Base-by-base conservation (phyloP, 345 rosid genomes). In the Punica granatum region DNA sequence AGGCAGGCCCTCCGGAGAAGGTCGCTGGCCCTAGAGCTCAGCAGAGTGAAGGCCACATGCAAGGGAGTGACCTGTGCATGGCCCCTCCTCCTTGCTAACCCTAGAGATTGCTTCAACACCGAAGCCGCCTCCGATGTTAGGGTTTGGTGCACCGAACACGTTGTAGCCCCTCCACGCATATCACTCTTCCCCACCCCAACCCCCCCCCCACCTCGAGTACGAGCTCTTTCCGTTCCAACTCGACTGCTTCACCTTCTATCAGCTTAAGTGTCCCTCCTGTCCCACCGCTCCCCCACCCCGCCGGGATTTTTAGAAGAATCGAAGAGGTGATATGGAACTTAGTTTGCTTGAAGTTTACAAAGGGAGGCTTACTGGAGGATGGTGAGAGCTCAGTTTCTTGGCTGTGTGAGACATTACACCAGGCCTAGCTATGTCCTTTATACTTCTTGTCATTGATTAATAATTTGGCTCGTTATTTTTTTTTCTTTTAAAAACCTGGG, bases 21-120 rank as follows among this genome's bases (percentile, higher is more conserved):
- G 25, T 84, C 65, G 15, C 48, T 83, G 2, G 82, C 74, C 69
- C 84, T 76, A 41, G 88, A 70, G 33, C 84, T 65, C 49, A 89
- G 79, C 75, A 89, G 77, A 60, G 96, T 87, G 66, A 78, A 81
- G 13, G 90, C 92, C 1, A 89, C 90, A 69, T 89, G 96, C 53
- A 77, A 61, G 51, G 72, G 72, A 34, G 72, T 69, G 37, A 69
- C 72, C 42, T 69, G 72, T 19, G 59, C 54, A 60, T 69, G 66
- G 56, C 72, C 72, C 31, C 72, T 59, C 30, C 61, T 42, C 65
- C 61, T 60, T 4, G 72, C 72, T 42, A 69, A 43, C 26, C 63
- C 61, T 33, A 69, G 39, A 42, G 72, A 43, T 39, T 43, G 72
- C 65, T 54, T 69, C 53, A 69, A 32, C 31, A 69, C 65, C 35